A percentile compares a stretch with the other conserved stretches of the same genome.
These are phyloP conservation scores for Bidens hawaiensis DNA, from an alignment of 140 eudicot genomes.

Conservation along the genomic window DNA sequence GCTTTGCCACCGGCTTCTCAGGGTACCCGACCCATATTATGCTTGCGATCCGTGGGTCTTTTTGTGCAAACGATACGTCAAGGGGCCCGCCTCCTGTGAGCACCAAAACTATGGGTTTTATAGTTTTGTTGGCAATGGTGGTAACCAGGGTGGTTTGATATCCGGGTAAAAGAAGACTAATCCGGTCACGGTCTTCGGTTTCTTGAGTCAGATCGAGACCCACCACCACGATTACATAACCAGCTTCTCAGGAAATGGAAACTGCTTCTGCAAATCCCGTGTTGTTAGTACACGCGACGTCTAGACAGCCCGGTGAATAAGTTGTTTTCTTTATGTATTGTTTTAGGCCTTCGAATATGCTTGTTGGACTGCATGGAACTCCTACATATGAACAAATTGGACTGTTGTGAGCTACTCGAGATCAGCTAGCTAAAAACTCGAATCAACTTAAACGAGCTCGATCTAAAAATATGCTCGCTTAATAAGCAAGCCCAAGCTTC, in stretches of 20 bases:
- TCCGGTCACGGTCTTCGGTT: constrained; percentile 84
- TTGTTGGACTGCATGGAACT: constrained; percentile 61
- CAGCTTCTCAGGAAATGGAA: constrained; percentile 59
- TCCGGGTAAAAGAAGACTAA: constrained; percentile 94
- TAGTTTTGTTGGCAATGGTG: constrained; percentile 51
- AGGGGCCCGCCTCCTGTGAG: constrained; percentile 92
- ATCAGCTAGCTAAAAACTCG: no score
- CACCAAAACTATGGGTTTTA: constrained; percentile 65
- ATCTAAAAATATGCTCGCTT: no score
- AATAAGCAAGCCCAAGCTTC: no score
- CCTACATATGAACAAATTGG: constrained; percentile 33
- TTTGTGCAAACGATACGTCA: constrained; percentile 77
- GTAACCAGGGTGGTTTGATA: constrained; percentile 57
- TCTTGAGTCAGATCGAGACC: constrained; percentile 85
- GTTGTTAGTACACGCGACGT: constrained; percentile 61
- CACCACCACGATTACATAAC: constrained; percentile 64
- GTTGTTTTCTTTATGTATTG: constrained; percentile 37
- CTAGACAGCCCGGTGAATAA: constrained; percentile 64
- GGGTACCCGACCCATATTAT: constrained; percentile 98
- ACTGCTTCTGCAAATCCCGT: constrained; percentile 49
- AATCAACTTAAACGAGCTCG: no score
- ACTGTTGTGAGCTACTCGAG: no score
- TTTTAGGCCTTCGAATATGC: constrained; percentile 59
- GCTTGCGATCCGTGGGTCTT: constrained; percentile 56
- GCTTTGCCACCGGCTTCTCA: constrained; percentile 85